Percentiles rank a stretch among this genome's conserved stretches.
phyloP scores from a whole-genome alignment of 345 rosid species.

The Heritiera littoralis region DNA sequence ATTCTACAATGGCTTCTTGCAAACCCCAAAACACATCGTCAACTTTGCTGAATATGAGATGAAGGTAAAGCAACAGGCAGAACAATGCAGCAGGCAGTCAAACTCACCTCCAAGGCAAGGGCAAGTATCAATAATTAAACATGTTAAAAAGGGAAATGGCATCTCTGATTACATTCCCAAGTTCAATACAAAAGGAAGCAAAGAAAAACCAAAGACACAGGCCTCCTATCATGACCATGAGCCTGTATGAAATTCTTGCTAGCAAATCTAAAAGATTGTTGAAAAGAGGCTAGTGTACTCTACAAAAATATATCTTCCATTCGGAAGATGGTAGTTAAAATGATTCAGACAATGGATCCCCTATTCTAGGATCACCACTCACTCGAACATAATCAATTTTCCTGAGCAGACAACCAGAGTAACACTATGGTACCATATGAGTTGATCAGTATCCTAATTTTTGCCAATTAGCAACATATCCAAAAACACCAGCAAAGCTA shows the following conservation, averaged over 20 bases:
- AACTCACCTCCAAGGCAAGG: background rate
- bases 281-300: background rate
- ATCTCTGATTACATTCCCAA: background rate
- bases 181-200: background rate
- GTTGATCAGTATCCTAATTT: background rate
- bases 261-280: background rate
- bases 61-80: slow-evolving; percentile 13
- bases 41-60: background rate
- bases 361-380: background rate
- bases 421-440: background rate
- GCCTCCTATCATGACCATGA: background rate
- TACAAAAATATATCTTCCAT: background rate
- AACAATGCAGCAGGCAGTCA: background rate
- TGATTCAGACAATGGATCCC: background rate
- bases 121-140: background rate
- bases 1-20: background rate
- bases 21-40: background rate
- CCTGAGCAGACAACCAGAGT: slow-evolving; percentile 2
- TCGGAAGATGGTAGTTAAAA: background rate
- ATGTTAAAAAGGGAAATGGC: background rate
- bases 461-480: background rate
- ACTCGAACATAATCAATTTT: background rate
- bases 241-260: background rate
- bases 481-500: background rate
- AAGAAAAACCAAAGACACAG: background rate